phyloP scores from a whole-genome alignment of 2,329 filamentous ascomycete species.

The Aureobasidium lini region DNA sequence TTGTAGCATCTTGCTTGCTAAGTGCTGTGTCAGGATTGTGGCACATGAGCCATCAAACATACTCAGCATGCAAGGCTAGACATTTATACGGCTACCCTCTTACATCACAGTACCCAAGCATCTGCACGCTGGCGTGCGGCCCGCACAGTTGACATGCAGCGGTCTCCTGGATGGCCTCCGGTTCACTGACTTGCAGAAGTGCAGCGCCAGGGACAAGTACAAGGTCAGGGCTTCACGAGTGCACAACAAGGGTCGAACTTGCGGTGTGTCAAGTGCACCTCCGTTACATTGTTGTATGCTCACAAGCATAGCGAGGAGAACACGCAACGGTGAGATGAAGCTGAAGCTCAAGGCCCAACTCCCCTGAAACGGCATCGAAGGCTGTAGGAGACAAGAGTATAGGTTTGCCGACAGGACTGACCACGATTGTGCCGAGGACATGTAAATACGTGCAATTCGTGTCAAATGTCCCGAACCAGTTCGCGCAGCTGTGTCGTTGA shows the following conservation, averaged over 20 bases:
- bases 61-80: not conserved
- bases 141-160: conserved; percentile 8
- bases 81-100: not conserved
- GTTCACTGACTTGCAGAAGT: not conserved
- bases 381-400: not conserved
- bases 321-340: conserved; percentile 1
- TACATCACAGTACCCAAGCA: not conserved
- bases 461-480: conserved; percentile 7
- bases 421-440: not conserved
- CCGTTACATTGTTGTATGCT: not conserved
- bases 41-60: not conserved
- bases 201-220: not conserved
- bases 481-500: not conserved
- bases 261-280: conserved; percentile 1
- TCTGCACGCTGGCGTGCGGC: conserved; percentile 1
- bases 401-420: not conserved
- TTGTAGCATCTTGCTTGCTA: too few relatives aligned
- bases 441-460: not conserved
- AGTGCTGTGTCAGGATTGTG: not conserved
- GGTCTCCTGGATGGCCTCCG: not conserved
- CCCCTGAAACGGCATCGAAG: conserved; percentile 6
- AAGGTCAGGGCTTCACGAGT: not conserved
- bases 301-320: not conserved
- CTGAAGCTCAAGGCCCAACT: not conserved
- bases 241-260: not conserved